Base-by-base conservation (phyloP, 2,329 filamentous ascomycete species). In the Fusarium sp. region DNA sequence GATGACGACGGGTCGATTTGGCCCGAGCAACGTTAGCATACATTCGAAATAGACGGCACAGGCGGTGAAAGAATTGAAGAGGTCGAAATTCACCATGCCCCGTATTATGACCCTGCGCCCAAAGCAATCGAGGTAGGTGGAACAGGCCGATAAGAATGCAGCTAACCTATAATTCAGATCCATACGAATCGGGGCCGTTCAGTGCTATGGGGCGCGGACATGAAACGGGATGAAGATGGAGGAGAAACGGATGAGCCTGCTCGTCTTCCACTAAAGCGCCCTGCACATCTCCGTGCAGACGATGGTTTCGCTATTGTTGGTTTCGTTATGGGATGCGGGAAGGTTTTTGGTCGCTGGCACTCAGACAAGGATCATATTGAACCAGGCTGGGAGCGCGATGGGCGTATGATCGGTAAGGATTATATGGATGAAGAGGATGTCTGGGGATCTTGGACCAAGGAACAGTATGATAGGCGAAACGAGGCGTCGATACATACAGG, bases 351-450 rank as follows among this genome's bases (percentile, higher is more conserved):
- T n/a, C 35, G 25, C 0, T 53, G 50, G 35, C 35, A 53, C 7
- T 39, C 50, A 15, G 18, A 22, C 20, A 18, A 52, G 3, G 10
- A 50, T 20, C 3, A 18, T 9, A 6, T 50, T 33, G 31, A 33
- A 5, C 31, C 9, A 7, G 2, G 7, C 31, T 33, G 9, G 31
- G 31, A 13, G 31, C 31, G 7, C 31, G 8, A 33, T 33, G 6
- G 31, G 8, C 31, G 31, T 33, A 33, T 33, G 31, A 33, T 33
- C 31, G 31, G 36, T 12, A 38, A 38, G 29, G 15, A 41, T 18
- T 18, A 31, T 0, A 7, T 54, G 1, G 22, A 41, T 14, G 15
- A 22, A 5, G 1, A 42, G 1, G 27, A 31, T 17, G 0, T 0
- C 1, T 0, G 27, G 10, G 36, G 50, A 1, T 20, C 50, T 8